phyloP scores from a whole-genome alignment of 495 filamentous ascomycete genomes.

The Daldinia decipiens region DNA sequence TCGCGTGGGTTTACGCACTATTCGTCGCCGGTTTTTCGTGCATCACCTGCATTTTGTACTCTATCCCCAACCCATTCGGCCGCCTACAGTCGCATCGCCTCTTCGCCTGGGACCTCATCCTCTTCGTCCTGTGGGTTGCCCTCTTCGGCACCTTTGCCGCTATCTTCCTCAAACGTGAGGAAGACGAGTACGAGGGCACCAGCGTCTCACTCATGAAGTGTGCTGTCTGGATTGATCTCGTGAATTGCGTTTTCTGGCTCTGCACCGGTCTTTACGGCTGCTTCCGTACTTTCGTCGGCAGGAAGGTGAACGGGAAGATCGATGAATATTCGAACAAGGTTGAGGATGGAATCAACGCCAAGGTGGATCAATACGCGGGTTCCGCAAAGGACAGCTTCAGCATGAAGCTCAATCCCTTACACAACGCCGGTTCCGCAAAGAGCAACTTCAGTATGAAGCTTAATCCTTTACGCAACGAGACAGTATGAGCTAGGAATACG shows the following conservation, averaged over 20 bases:
- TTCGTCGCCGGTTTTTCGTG: constrained; percentile 44
- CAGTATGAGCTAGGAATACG: constrained; percentile 16
- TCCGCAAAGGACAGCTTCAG: constrained; percentile 31
- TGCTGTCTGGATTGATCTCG: constrained; percentile 77
- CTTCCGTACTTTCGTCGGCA: constrained; percentile 47
- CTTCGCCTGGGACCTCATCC: constrained; percentile 48
- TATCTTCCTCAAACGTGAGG: constrained; percentile 70
- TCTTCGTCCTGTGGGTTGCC: constrained; percentile 68
- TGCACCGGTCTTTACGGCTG: constrained; percentile 55
- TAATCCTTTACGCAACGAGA: constrained; percentile 30
- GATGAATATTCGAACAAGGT: constrained; percentile 41
- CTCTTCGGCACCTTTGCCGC: constrained; percentile 76
- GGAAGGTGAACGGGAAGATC: constrained; percentile 49
- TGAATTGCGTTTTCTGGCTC: constrained; percentile 72
- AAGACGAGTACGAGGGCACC: constrained; percentile 55
- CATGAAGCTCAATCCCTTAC: constrained; percentile 34
- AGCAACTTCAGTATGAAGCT: constrained; percentile 39
- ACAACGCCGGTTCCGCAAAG: constrained; percentile 23
- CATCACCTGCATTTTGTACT: constrained; percentile 48
- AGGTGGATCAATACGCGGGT: constrained; percentile 34
- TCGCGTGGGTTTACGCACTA: constrained; percentile 51
- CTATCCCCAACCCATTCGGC: constrained; percentile 47
- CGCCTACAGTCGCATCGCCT: constrained; percentile 42
- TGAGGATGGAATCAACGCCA: constrained; percentile 37
- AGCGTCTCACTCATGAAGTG: constrained; percentile 70